Evolutionary conservation across 805 yeast genomes (phyloP), one percentile per base, ranked within the genome.

Genomic region (Metschnikowia borealis): DNA sequence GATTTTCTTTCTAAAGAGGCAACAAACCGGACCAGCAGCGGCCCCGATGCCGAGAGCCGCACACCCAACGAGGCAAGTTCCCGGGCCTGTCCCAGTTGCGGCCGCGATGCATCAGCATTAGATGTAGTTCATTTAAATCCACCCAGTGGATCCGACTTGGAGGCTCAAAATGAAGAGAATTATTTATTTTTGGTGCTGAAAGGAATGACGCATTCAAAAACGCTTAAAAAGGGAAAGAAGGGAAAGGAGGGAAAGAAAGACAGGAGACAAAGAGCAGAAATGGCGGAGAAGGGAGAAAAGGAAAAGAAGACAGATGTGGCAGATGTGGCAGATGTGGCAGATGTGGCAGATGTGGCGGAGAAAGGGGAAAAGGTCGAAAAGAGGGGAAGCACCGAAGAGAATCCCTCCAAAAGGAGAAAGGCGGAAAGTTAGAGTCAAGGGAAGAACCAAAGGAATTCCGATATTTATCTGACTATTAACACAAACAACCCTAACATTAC

Each of bases 91-190:
- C 76, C 77, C 11, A 54, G 42, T 15, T 73, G 78, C 51, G 56
- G 52, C 11, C 34, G 18, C 15, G 46, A 23, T 7, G 32, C 39
- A 7, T 38, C 46, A 35, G 33, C 44, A 40, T 17, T 68, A 67
- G 76, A 73, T 47, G 55, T 71, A 10, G 76, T 73, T 14, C 39
- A 65, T 18, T 18, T 73, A 7, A 64, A 68, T 41, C 71, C 71
- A 5, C 38, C 56, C 38, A 47, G 47, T 8, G 51, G 50, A 13
- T 50, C 52, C 1, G 48, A 48, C 1, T 18, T 41, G 17, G 48
- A 48, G 13, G 50, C 44, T 39, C 38, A 53, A 29, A 62, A 62
- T 38, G 47, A 46, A 15, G 46, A 41, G 6, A 64, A 53, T 43
- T 56, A 52, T 42, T 38, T 47, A 7, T 45, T 51, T 32, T 40